Percentiles rank a stretch among this genome's conserved stretches.
These are phyloP conservation scores for Pseudoturritis turrita DNA, from an alignment of 345 rosid genomes.

Conservation along the genomic window DNA sequence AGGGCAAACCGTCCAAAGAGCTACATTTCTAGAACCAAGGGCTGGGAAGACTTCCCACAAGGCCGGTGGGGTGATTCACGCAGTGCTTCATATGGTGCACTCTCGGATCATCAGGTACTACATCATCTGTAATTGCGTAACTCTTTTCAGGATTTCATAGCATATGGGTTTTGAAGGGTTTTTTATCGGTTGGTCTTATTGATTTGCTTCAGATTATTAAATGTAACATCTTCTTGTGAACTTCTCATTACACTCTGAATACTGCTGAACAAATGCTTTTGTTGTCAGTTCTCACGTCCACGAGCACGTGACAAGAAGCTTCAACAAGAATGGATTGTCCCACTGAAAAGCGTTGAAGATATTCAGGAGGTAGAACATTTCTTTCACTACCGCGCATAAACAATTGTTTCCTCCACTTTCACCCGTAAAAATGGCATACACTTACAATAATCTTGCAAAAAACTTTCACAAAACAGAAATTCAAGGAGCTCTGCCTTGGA, in stretches of 20 bases:
- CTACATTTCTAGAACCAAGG: slow-evolving; percentile 79
- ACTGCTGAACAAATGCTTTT: slow-evolving; percentile 7
- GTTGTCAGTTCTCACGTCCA: slow-evolving; percentile 39
- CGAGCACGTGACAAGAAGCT: slow-evolving; percentile 89
- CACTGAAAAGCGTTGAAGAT: slow-evolving; percentile 67
- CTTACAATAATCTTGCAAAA: slow-evolving; percentile 6
- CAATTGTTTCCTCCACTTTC: neutral
- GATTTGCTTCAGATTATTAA: neutral
- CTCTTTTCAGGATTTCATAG: neutral
- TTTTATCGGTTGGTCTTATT: neutral
- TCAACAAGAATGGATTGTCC: slow-evolving; percentile 78
- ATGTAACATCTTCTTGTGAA: neutral
- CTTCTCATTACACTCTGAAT: neutral
- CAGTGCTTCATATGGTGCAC: slow-evolving; percentile 84
- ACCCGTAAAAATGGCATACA: neutral
- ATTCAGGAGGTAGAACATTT: slow-evolving; percentile 57
- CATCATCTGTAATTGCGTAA: neutral
- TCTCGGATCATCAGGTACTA: slow-evolving; percentile 78
- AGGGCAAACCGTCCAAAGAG: slow-evolving; percentile 99
- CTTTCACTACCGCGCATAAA: neutral
- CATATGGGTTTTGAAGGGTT: neutral
- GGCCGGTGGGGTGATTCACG: slow-evolving; percentile 95
- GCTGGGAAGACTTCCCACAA: slow-evolving; percentile 88
- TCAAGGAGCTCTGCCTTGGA: slow-evolving; percentile 73
- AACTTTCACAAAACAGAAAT: slow-evolving; percentile 43